Evolutionary conservation across 805 yeast genomes (phyloP).

Genomic region (Saturnispora galanensis): DNA sequence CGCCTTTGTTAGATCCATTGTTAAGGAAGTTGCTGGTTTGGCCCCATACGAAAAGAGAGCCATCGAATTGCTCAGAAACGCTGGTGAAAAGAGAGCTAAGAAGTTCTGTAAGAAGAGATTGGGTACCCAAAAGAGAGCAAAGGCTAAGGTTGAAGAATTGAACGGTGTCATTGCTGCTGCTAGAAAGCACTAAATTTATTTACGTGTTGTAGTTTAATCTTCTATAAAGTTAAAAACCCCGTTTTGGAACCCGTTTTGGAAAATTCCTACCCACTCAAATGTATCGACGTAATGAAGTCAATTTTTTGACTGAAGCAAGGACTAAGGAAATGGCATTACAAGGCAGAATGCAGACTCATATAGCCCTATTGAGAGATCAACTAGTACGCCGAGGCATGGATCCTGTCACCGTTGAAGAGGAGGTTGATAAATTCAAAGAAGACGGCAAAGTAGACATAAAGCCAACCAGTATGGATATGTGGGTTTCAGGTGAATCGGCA

Average conservation of each 20-base stretch:
- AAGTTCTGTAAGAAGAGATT: slow-evolving; percentile 99
- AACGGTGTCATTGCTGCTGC: slow-evolving; percentile 92
- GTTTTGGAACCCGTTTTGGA: not conserved
- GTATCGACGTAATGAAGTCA: too few species aligned
- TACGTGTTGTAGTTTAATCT: not conserved
- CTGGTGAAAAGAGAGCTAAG: slow-evolving; percentile 99
- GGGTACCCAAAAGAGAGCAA: slow-evolving; percentile 99
- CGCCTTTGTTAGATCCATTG: slow-evolving; percentile 86
- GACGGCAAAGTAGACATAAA: slow-evolving; percentile 50
- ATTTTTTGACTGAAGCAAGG: slow-evolving; percentile 36
- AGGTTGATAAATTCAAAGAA: slow-evolving; percentile 44
- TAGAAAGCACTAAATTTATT: slow-evolving; percentile 66
- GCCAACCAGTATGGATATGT: slow-evolving; percentile 44
- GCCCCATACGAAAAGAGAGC: slow-evolving; percentile 99
- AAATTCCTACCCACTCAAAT: too few species aligned
- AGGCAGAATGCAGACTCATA: slow-evolving; percentile 55
- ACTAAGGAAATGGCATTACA: slow-evolving; percentile 36
- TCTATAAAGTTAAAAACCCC: not conserved
- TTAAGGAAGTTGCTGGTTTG: slow-evolving; percentile 95
- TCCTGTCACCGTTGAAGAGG: slow-evolving; percentile 49
- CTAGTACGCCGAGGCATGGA: slow-evolving; percentile 44
- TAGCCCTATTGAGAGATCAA: slow-evolving; percentile 56
- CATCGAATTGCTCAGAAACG: slow-evolving; percentile 98
- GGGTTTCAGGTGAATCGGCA: slow-evolving; percentile 47
- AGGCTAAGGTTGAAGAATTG: slow-evolving; percentile 99